Evolutionary conservation across 495 filamentous ascomycete genomes (phyloP), one percentile per base, ranked within the genome.

Genomic region (Friedmanniomyces simplex): DNA sequence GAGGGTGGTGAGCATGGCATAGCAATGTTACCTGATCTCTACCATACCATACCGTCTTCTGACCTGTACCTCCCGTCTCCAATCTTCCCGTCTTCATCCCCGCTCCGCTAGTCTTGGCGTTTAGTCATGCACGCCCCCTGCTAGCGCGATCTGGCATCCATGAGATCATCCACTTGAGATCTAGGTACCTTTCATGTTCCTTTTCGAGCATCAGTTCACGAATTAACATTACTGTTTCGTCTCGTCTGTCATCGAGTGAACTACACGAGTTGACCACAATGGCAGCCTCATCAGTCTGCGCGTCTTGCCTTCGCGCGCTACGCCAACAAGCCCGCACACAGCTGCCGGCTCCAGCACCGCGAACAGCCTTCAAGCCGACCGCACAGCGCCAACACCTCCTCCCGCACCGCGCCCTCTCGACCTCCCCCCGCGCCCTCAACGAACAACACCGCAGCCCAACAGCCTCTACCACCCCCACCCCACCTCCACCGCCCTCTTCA

Each of bases 81-180:
- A n/a, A 51, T 51, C 22, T 16, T 12, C 7, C 49, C 13, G 28
- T 47, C 43, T 24, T 10, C n/a, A n/a, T n/a, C n/a, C n/a, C n/a
- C n/a, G n/a, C n/a, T n/a, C n/a, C n/a, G n/a, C n/a, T n/a, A n/a
- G n/a, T n/a, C n/a, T n/a, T n/a, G n/a, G n/a, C n/a, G n/a, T n/a
- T n/a, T n/a, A n/a, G n/a, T n/a, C n/a, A n/a, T n/a, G n/a, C n/a
- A n/a, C n/a, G n/a, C n/a, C 34, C 50, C 50, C 30, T 18, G 18
- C 37, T 46, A 54, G 36, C 49, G 49, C 49, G 30, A 54, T 42
- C 52, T 56, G 34, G 8, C 16, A 8, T 16, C 5, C 24, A 32
- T 56, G 53, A 56, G 53, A 46, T 56, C 53, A 56, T 56, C 4
- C 26, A 48, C 22, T 32, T 16, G 34, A 56, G 43, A 56, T 56